These are phyloP conservation scores for Plectranthus barbatus DNA, from an alignment of 257 asterid species.

Conservation along the genomic window DNA sequence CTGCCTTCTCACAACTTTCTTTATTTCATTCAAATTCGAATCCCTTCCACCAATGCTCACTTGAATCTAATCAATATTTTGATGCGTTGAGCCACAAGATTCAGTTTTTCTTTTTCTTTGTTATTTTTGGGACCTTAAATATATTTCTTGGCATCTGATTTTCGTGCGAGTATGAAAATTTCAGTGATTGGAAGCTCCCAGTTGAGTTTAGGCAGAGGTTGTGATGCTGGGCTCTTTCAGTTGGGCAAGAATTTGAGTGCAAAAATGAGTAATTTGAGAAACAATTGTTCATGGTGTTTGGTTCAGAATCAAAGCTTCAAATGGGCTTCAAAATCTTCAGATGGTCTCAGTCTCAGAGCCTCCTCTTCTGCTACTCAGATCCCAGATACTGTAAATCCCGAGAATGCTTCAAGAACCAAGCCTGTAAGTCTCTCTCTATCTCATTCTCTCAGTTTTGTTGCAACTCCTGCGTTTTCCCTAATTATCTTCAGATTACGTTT, in stretches of 20 bases:
- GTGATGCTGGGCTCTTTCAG: conserved; percentile 35
- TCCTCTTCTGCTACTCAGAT: conserved; percentile 36
- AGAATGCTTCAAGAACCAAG: conserved; percentile 25
- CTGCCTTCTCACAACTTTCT: neutral
- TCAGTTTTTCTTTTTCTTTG: neutral
- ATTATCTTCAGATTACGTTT: neutral
- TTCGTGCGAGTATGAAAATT: conserved; percentile 42
- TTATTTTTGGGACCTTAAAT: no score
- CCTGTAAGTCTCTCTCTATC: conserved; percentile 19
- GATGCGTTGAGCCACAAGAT: neutral
- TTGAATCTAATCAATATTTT: neutral
- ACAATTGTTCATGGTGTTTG: conserved; percentile 8
- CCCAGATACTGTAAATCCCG: conserved; percentile 23
- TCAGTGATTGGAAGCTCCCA: conserved; percentile 63
- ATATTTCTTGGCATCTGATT: conserved; percentile 13
- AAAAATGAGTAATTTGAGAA: conserved; percentile 23
- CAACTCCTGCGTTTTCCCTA: no score
- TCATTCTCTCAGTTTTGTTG: neutral
- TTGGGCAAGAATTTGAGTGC: conserved; percentile 40
- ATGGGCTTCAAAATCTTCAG: conserved; percentile 30
- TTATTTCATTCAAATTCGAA: neutral
- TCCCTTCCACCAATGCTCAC: neutral
- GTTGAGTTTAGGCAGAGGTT: conserved; percentile 36
- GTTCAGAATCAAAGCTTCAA: conserved; percentile 23
- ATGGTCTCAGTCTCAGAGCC: conserved; percentile 33